Evolutionary conservation across 495 filamentous ascomycete genomes (phyloP).

Genomic region (Penicillium simplicissimum): DNA sequence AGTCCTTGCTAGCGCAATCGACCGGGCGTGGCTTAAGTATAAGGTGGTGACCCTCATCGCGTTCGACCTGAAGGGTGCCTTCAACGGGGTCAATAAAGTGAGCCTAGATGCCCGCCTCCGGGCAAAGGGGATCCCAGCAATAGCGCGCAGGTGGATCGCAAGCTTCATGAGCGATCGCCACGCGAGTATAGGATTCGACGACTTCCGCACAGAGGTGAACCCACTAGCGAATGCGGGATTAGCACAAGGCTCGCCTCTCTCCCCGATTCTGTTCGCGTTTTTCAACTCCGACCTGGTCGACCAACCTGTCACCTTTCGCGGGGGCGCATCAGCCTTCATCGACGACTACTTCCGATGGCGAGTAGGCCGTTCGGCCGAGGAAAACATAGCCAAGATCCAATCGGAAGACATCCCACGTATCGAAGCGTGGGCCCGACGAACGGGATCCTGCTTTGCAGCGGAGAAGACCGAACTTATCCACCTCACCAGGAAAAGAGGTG

Average conservation of each 20-base stretch:
- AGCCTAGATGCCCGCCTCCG: constrained; percentile 25
- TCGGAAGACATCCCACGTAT: constrained; percentile 15
- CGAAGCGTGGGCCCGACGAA: constrained; percentile 17
- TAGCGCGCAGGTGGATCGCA: constrained; percentile 21
- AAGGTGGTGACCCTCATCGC: constrained; percentile 24
- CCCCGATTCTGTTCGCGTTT: constrained; percentile 30
- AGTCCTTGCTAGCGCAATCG: constrained; percentile 25
- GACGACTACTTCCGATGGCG: constrained; percentile 28
- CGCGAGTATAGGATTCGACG: constrained; percentile 27
- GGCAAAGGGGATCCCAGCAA: constrained; percentile 23
- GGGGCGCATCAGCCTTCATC: constrained; percentile 27
- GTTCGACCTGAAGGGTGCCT: constrained; percentile 35
- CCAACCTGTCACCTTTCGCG: constrained; percentile 19
- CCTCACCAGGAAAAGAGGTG: constrained; percentile 15
- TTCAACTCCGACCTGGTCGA: constrained; percentile 31
- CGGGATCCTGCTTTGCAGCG: constrained; percentile 16
- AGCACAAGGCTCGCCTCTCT: constrained; percentile 31
- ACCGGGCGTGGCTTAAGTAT: constrained; percentile 17
- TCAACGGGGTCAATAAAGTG: constrained; percentile 29
- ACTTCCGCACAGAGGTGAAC: constrained; percentile 14
- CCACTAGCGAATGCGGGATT: constrained; percentile 27
- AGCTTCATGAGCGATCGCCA: constrained; percentile 17
- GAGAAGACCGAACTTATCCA: constrained; percentile 35
- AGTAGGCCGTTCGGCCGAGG: constrained; percentile 17
- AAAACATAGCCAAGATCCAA: constrained; percentile 21